Base-by-base conservation (phyloP, 2,329 filamentous ascomycete genomes). In the Fusarium nurragi region DNA sequence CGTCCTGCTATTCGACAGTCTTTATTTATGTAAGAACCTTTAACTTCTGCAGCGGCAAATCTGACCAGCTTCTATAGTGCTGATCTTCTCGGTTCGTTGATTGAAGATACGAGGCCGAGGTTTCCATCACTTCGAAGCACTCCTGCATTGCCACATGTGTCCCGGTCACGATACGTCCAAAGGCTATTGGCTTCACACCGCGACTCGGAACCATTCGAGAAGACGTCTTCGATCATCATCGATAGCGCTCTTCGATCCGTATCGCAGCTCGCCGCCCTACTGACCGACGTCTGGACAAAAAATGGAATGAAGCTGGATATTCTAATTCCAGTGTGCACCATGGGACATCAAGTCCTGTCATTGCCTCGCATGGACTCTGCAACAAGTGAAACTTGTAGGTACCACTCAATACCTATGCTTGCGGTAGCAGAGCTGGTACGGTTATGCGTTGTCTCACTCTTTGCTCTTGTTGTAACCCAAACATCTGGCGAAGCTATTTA, bases 71-170 rank as follows among this genome's bases (percentile, higher is more conserved):
- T 11, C 7, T 6, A 38, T 23, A 67, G 64, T 4, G 46, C 55
- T 2, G 67, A 70, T 43, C 37, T 70, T 3, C 34, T 70, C 1
- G 68, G 67, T 1, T 67, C 67, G 2, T 30, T 68, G 49, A 45
- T 65, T 8, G 23, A 48, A 12, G 68, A 70, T 12, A 7, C 34
- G 0, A 32, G n/a, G 7, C 68, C 67, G 2, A 55, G 60, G n/a
- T 70, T 68, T 4, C 54, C 45, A 2, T 10, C 46, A 6, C 50
- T 44, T 19, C 5, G 11, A 19, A 18, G 14, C 5, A 19, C 19
- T 5, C 13, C 46, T 0, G 8, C 21, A 0, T 13, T 54, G 2
- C 45, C 45, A 0, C 4, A 10, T 9, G 16, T 30, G 16, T 11
- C n/a, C 1, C 14, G n/a, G 1, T 23, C 46, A 1, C 13, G 18